Evolutionary conservation across 2,329 filamentous ascomycete species (phyloP), one percentile per base, ranked within the genome.

Genomic region (Westerdykella sp.): DNA sequence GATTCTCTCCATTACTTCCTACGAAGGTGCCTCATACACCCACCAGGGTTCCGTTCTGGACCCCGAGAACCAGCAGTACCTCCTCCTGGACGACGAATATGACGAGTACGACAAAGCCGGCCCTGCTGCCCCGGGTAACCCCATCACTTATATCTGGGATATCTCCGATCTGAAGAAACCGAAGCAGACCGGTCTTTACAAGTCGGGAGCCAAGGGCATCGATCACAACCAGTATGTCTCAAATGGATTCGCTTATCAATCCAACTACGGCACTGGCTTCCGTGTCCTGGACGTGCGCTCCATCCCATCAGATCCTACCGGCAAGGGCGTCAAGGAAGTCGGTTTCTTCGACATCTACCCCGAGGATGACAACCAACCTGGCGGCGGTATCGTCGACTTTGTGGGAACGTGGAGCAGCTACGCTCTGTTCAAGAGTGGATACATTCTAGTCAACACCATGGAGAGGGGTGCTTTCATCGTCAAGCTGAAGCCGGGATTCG

Each of bases 11-110:
- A 67, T 67, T 45, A 77, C 73, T 4, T 68, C 66, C 0, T 79
- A 77, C 55, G 67, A 72, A 10, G 76, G 76, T 22, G 72, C 72
- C 16, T 58, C 68, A 25, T 80, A 79, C 59, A 75, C 74, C 2
- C 77, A 80, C 51, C 76, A 79, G 54, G 77, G 77, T 15, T 74
- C 73, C 65, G 66, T 80, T 3, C 66, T 77, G 13, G 65, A 67
- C 46, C 52, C 55, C 18, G 49, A 59, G 21, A 55, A 63, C 45
- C 63, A 67, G 48, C 44, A 56, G 10, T 67, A 61, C 44, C 50
- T 68, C 14, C 56, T 68, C n/a, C 58, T 68, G 5, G 65, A 68
- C 23, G 65, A 68, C 32, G 65, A 68, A 41, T 66, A 66, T 41
- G 65, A 68, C 34, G 65, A 68, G 50, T 66, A 65, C 47, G 64